Percentiles rank a stretch among this genome's conserved stretches.
These are phyloP conservation scores for Yueomyces sinensis DNA, from an alignment of 805 yeast genomes.

Conservation along the genomic window DNA sequence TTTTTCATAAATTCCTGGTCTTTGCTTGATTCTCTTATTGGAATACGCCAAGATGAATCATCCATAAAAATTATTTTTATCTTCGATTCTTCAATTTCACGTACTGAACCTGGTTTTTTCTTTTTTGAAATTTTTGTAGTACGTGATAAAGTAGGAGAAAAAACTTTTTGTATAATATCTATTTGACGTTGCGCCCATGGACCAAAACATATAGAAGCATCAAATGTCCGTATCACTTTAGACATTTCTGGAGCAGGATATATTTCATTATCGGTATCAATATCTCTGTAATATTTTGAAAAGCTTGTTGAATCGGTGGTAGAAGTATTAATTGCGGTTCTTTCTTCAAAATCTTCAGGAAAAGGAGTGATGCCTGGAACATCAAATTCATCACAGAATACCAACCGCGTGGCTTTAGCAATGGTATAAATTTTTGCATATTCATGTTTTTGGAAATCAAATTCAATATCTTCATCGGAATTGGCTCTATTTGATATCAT, in stretches of 20 bases:
- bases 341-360: background rate
- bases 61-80: constrained; percentile 46
- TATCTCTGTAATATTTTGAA: background rate
- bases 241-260: constrained; percentile 51
- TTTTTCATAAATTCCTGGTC: constrained; percentile 34
- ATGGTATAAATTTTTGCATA: constrained; percentile 72
- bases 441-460: constrained; percentile 36
- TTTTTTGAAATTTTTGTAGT: constrained; percentile 35
- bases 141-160: constrained; percentile 55
- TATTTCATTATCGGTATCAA: background rate
- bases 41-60: constrained; percentile 58
- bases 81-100: constrained; percentile 47
- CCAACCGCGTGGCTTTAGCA: constrained; percentile 43
- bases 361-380: constrained; percentile 50
- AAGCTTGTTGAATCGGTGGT: background rate
- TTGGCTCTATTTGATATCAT: constrained; percentile 10
- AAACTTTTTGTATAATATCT: constrained; percentile 42
- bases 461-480: constrained; percentile 24
- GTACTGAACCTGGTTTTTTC: constrained; percentile 33
- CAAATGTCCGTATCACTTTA: constrained; percentile 40
- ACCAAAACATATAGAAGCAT: constrained; percentile 69
- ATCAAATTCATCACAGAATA: constrained; percentile 57
- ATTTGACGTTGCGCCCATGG: constrained; percentile 94
- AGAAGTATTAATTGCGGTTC: background rate
- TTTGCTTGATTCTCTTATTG: constrained; percentile 75